Evolutionary conservation across 345 rosid species (phyloP).

Genomic region (Citrus inodora): DNA sequence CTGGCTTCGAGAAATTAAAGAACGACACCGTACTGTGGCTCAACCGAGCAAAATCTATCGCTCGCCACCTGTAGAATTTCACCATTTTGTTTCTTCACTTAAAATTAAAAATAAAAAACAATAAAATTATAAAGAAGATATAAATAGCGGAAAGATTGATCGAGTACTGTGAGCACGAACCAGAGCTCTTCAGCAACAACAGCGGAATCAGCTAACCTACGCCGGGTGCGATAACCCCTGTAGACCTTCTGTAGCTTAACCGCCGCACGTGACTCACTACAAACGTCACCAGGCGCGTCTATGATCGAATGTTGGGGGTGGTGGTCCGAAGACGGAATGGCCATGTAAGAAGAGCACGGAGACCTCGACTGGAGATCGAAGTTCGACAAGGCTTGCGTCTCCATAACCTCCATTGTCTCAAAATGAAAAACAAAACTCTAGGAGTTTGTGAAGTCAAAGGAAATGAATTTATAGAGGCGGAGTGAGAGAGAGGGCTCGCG

Average conservation of each 20-base stretch:
- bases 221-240: slow-evolving; percentile 88
- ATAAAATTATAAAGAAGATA: background rate
- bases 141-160: background rate
- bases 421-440: background rate
- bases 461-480: background rate
- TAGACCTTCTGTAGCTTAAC: slow-evolving; percentile 83
- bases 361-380: slow-evolving; percentile 36
- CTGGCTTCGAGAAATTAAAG: slow-evolving; percentile 65
- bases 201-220: slow-evolving; percentile 81
- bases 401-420: slow-evolving; percentile 39
- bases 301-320: background rate
- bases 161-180: slow-evolving; percentile 23
- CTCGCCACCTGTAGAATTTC: slow-evolving; percentile 68
- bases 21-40: slow-evolving; percentile 79
- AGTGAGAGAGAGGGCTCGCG: background rate
- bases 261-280: slow-evolving; percentile 34
- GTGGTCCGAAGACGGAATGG: slow-evolving; percentile 19
- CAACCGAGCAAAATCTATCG: slow-evolving; percentile 70
- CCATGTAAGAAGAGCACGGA: slow-evolving; percentile 25
- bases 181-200: slow-evolving; percentile 90
- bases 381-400: slow-evolving; percentile 27
- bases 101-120: background rate
- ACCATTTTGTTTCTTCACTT: slow-evolving; percentile 11
- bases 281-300: background rate
- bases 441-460: background rate